Evolutionary conservation across 2,329 filamentous ascomycete species (phyloP), one percentile per base, ranked within the genome.

Genomic region (Phialemoniopsis sp.): DNA sequence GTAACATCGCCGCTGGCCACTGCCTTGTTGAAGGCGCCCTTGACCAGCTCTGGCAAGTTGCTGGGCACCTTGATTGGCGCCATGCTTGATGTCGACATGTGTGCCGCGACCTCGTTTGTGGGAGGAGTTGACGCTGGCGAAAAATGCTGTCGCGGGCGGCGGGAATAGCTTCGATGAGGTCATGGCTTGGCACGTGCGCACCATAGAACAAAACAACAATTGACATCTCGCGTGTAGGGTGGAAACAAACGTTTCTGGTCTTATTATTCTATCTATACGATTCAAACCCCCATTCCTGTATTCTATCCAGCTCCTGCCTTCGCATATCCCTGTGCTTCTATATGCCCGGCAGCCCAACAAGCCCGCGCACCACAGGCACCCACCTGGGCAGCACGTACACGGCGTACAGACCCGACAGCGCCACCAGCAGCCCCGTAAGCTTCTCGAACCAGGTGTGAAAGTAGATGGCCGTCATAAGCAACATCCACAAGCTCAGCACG

Each of bases 381-480:
- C 70, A 69, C 8, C 75, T 61, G 13, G 75, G 75, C 12, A 78
- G 57, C 28, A 75, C 58, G 43, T 79, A 79, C 8, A 76, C 63
- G 15, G 52, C 43, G 39, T 76, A 79, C 29, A 76, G 61, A 0
- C 64, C 72, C 4, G 58, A 33, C 3, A 65, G 39, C 2, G 75
- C 72, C 7, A 73, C 66, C 15, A 75, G 42, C 15, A 79, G 67
- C 15, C 76, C 76, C 32, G 74, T 78, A 52, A 78, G 51, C 75
- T 97, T 98, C 69, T 98, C 93, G 53, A 94, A 83, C 90, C 91
- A 97, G 1, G 93, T 98, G 63, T 98, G 93, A 56, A 98, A 98
- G 72, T 91, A 98, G 30, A 94, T 90, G 3, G 90, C 90, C 31
- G 93, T 98, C 93, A 98, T 98, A 45, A 97, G 72, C 58, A 98